Conservation (phyloP, 495 filamentous ascomycete species). For the Sordaria brevicollis region DNA sequence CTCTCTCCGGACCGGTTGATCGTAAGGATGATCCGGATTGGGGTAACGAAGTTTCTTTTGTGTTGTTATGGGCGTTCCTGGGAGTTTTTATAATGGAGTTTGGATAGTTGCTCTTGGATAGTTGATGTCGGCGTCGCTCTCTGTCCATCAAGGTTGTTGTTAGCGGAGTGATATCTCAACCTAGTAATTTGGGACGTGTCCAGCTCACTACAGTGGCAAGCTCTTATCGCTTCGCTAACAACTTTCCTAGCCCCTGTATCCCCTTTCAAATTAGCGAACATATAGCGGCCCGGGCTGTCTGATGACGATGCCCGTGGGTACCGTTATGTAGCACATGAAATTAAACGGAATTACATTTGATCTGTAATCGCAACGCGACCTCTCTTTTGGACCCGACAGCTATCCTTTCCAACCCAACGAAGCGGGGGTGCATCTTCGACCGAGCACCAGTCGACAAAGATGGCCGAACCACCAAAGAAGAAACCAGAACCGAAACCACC, state of each 20-base stretch:
- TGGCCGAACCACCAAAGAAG: not conserved
- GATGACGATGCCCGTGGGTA: not conserved
- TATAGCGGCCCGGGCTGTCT: not conserved
- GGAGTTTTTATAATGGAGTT: too few relatives aligned
- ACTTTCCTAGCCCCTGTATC: not conserved
- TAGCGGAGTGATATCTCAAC: too few relatives aligned
- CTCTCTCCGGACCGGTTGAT: too few relatives aligned
- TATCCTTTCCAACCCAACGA: not conserved
- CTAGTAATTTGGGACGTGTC: too few relatives aligned
- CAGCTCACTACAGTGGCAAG: too few relatives aligned
- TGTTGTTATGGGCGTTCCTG: too few relatives aligned
- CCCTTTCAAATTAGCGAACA: not conserved
- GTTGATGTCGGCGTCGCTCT: too few relatives aligned
- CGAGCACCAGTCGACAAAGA: not conserved
- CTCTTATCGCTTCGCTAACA: too few relatives aligned
- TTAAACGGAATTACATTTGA: not conserved
- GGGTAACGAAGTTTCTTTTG: too few relatives aligned
- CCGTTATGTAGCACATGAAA: not conserved
- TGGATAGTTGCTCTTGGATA: too few relatives aligned
- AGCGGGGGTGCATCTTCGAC: not conserved
- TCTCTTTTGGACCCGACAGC: not conserved
- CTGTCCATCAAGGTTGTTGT: too few relatives aligned
- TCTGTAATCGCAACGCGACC: not conserved
- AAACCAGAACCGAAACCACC: constrained; percentile 3
- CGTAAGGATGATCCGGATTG: too few relatives aligned